Conservation (phyloP, 106 monocot species). For the Dendrobium officinale region DNA sequence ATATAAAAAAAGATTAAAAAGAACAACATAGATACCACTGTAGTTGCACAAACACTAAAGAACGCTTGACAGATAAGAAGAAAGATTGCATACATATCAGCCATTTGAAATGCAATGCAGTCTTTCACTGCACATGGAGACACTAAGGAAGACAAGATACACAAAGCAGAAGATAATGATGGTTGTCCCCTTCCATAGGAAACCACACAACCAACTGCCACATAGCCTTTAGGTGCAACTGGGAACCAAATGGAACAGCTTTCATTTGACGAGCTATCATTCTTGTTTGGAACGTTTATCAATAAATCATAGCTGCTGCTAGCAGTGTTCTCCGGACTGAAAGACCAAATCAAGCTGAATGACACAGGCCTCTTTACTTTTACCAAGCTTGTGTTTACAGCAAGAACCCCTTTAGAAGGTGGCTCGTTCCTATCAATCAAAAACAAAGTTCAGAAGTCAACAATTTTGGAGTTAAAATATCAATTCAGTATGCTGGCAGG, state of each 20-base stretch:
- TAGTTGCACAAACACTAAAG: constrained; percentile 3
- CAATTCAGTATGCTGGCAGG: not conserved
- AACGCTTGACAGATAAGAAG: constrained; percentile 2
- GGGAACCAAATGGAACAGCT: constrained; percentile 92
- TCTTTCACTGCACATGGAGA: constrained; percentile 68
- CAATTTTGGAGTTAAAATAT: not conserved
- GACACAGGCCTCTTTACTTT: constrained; percentile 90
- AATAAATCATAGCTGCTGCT: constrained; percentile 8
- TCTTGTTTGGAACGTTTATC: constrained; percentile 12
- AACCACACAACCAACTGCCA: constrained; percentile 85
- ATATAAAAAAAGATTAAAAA: constrained; percentile 26
- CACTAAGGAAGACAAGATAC: constrained; percentile 75
- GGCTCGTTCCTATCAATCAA: constrained; percentile 63
- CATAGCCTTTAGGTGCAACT: constrained; percentile 82
- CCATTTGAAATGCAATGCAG: constrained; percentile 54
- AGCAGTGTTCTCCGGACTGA: constrained; percentile 7
- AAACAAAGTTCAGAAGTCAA: constrained; percentile 1
- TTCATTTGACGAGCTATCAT: not conserved
- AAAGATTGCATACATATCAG: constrained; percentile 32
- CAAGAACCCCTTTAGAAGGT: constrained; percentile 84
- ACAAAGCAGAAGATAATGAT: constrained; percentile 67
- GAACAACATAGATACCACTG: not conserved
- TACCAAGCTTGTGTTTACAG: constrained; percentile 78
- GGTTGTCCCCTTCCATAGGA: constrained; percentile 50
- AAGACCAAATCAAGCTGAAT: constrained; percentile 69